A percentile compares a stretch with the other conserved stretches of the same genome.
phyloP scores from a whole-genome alignment of 805 yeast genomes.

The Kluyveromyces lactis region DNA sequence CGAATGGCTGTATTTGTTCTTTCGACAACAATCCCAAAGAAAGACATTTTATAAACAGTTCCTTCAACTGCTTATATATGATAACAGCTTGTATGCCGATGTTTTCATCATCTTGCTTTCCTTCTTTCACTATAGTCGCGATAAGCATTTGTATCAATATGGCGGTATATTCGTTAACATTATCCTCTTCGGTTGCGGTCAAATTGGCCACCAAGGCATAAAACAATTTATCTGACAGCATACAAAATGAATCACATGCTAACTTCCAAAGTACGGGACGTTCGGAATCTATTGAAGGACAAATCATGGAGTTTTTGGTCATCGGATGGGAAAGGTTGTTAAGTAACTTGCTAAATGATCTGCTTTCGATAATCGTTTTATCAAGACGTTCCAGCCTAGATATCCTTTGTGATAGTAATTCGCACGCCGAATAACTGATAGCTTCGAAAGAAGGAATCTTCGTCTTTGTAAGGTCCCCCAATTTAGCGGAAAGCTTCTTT shows the following conservation, averaged over 20 bases:
- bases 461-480: slow-evolving; percentile 22
- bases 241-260: slow-evolving; percentile 35
- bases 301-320: slow-evolving; percentile 33
- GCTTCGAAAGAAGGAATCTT: slow-evolving; percentile 60
- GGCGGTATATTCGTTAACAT: slow-evolving; percentile 29
- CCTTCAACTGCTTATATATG: slow-evolving; percentile 37
- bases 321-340: slow-evolving; percentile 47
- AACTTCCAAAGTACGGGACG: slow-evolving; percentile 45
- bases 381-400: slow-evolving; percentile 23
- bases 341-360: slow-evolving; percentile 37
- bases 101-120: slow-evolving; percentile 20
- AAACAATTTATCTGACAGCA: slow-evolving; percentile 25
- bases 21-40: slow-evolving; percentile 22
- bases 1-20: slow-evolving; percentile 34
- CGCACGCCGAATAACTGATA: slow-evolving; percentile 41
- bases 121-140: slow-evolving; percentile 22
- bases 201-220: slow-evolving; percentile 1
- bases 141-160: slow-evolving; percentile 35
- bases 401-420: slow-evolving; percentile 34
- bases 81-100: slow-evolving; percentile 39
- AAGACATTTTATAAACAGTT: slow-evolving; percentile 35
- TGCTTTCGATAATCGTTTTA: slow-evolving; percentile 34
- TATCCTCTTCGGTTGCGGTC: slow-evolving; percentile 5
- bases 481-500: slow-evolving; percentile 39
- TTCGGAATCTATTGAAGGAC: slow-evolving; percentile 5